Percentiles rank a stretch among this genome's conserved stretches.
phyloP scores from a whole-genome alignment of 192 early-diverging fungal species.

The Podila horticola region DNA sequence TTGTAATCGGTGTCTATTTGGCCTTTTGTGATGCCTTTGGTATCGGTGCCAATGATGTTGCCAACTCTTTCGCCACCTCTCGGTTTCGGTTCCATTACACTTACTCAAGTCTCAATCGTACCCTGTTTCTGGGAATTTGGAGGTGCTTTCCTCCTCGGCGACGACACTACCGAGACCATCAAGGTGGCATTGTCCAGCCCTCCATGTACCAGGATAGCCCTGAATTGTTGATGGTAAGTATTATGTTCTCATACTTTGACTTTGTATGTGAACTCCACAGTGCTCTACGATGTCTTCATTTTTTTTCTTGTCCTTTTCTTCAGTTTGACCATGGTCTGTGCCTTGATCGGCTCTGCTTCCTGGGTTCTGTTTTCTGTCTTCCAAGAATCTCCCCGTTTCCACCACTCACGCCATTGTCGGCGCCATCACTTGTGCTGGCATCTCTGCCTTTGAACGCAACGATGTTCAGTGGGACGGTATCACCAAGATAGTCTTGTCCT shows the following conservation, averaged over 20 bases:
- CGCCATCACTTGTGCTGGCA: constrained; percentile 78
- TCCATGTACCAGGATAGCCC: constrained; percentile 64
- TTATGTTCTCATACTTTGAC: not conserved
- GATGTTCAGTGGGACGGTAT: constrained; percentile 70
- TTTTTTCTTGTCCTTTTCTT: constrained; percentile 48
- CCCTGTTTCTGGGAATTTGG: constrained; percentile 85
- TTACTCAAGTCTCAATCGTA: constrained; percentile 77
- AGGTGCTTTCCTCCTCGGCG: constrained; percentile 81
- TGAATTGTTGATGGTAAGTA: constrained; percentile 73
- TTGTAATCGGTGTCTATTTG: constrained; percentile 69
- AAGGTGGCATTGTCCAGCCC: constrained; percentile 76
- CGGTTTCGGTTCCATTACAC: constrained; percentile 79
- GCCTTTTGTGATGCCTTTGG: constrained; percentile 80
- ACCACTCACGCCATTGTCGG: constrained; percentile 90
- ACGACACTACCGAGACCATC: constrained; percentile 81
- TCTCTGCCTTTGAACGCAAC: constrained; percentile 72
- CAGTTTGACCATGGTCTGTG: constrained; percentile 82
- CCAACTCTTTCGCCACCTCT: constrained; percentile 91
- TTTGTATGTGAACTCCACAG: not conserved
- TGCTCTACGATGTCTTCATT: too few relatives aligned
- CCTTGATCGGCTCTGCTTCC: constrained; percentile 75
- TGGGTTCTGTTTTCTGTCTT: constrained; percentile 80
- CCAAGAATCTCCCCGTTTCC: constrained; percentile 75
- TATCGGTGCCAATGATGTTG: constrained; percentile 88
- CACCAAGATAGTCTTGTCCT: constrained; percentile 73